Evolutionary conservation across 2,329 filamentous ascomycete species (phyloP).

Genomic region (Ceratocystis lukuohia): DNA sequence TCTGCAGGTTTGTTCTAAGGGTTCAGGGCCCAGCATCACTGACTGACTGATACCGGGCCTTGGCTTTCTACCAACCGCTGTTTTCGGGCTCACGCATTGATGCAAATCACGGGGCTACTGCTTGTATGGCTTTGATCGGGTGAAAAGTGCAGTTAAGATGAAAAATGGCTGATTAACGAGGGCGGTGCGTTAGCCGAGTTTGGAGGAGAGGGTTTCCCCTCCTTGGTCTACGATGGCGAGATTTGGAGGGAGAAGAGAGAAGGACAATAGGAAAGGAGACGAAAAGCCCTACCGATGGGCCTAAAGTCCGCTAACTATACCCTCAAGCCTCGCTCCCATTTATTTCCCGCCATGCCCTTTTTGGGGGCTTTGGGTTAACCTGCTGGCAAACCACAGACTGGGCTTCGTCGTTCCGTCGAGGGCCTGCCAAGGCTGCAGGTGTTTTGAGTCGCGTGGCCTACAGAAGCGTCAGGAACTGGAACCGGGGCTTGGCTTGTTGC

Average conservation of each 20-base stretch:
- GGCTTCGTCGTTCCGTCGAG: background rate
- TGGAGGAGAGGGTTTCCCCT: background rate
- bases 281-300: too few species aligned
- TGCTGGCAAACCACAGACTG: background rate
- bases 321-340: background rate
- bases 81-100: too few species aligned
- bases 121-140: background rate
- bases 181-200: constrained; percentile 1
- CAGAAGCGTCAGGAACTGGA: background rate
- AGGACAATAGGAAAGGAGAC: background rate
- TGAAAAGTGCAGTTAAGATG: background rate
- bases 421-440: background rate
- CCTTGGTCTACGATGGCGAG: background rate
- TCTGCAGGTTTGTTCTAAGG: too few species aligned
- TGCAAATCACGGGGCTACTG: too few species aligned
- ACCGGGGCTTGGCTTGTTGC: background rate
- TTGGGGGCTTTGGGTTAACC: background rate
- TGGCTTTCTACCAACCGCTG: too few species aligned
- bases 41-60: too few species aligned
- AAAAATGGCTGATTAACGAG: background rate
- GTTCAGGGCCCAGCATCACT: too few species aligned
- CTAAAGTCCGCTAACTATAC: too few species aligned
- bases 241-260: background rate
- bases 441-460: constrained; percentile 1
- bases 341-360: background rate